Percentiles rank a stretch among this genome's conserved stretches.
phyloP scores from a whole-genome alignment of 2,329 filamentous ascomycete genomes.

The Aspergillus texensis region DNA sequence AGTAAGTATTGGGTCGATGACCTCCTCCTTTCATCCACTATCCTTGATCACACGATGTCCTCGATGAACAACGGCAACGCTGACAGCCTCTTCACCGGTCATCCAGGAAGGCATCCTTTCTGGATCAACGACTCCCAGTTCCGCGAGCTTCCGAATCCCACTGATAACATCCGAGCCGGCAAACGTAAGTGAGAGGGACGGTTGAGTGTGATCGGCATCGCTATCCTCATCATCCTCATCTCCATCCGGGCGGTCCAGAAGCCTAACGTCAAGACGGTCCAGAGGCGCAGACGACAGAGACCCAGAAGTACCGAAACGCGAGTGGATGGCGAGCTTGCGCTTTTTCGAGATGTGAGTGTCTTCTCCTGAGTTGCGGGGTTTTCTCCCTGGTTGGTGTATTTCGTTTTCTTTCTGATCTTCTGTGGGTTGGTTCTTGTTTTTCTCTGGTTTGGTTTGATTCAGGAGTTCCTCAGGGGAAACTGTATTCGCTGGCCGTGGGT shows the following conservation, averaged over 20 bases:
- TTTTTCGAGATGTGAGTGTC: constrained; percentile 54
- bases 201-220: constrained; percentile 13
- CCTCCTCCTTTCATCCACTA: constrained; percentile 15
- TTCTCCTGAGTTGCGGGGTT: constrained; percentile 7
- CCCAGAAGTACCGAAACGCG: constrained; percentile 69
- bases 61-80: constrained; percentile 67
- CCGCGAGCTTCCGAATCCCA: constrained; percentile 75
- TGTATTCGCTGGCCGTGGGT: constrained; percentile 45
- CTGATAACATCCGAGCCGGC: constrained; percentile 78
- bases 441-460: constrained; percentile 11
- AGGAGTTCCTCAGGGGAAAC: constrained; percentile 36
- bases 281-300: constrained; percentile 37
- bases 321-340: constrained; percentile 63
- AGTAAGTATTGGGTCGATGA: neutral
- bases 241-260: constrained; percentile 44
- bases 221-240: constrained; percentile 17
- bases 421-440: constrained; percentile 19
- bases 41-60: constrained; percentile 48
- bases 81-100: constrained; percentile 83
- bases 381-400: constrained; percentile 1
- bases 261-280: constrained; percentile 53
- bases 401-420: constrained; percentile 20
- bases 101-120: constrained; percentile 85
- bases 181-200: constrained; percentile 60
- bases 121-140: constrained; percentile 71